Base-by-base conservation (phyloP, 2,329 filamentous ascomycete species). In the Pseudogymnoascus sp. region DNA sequence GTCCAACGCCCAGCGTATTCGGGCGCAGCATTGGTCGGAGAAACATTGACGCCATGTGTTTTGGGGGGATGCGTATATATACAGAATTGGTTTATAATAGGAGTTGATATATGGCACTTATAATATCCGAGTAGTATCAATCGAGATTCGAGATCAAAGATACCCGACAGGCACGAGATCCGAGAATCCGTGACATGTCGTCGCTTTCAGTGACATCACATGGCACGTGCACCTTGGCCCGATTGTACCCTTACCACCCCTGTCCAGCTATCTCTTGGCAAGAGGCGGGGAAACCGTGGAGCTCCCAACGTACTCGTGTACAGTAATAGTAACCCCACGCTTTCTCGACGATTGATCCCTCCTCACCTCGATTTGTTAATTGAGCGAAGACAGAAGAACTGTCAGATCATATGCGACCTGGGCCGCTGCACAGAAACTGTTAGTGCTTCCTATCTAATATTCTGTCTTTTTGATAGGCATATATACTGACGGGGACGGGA, bases 1-100 rank as follows among this genome's bases (percentile, higher is more conserved):
- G 66, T 51, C 73, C 72, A 33, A 73, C 68, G 12, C 74, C 73
- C 21, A 74, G 64, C 4, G 67, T 65, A 42, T 71, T 70, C 13
- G 71, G 72, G 10, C 68, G 68, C 38, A 73, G 48, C 41, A 69
- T 62, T 13, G 70, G 71, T 12, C 70, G 70, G 41, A 72, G 64
- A 59, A 73, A 66, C 39, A 72, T 64, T 12, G 67, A 64, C 61
- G 70, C 64, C 71, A 71, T 71, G 36, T 66, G 33, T 55, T 33
- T 55, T 29, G 13, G 29, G 7, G 6, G 48, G 13, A 27, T 17
- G 9, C 5, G 25, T 31, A 51, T 51, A 51, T 51, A 51, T 31
- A 51, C 29, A 55, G 13, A 15, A 31, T 55, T 10, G 5, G 12
- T 17, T 35, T 55, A 55, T 55, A 17, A 33, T 55, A 17, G 10